Base-by-base conservation (phyloP, 2,329 filamentous ascomycete species). In the Colletotrichum shisoi region DNA sequence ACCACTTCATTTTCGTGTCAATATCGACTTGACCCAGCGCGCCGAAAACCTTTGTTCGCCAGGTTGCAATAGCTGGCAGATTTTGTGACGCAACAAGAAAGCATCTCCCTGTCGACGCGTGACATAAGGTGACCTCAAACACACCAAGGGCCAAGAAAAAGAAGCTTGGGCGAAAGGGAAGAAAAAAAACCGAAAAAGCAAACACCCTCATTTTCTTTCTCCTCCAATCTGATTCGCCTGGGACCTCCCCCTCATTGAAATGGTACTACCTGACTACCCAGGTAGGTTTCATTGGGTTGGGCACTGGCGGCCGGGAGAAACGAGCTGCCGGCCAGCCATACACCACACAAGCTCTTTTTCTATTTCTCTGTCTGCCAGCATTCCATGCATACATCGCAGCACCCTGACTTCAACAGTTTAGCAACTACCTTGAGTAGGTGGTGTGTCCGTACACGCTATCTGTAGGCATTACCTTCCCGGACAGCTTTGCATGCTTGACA, bases 81-180 rank as follows among this genome's bases (percentile, higher is more conserved):
- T 48, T 64, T 37, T 31, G 49, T 37, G 61, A 39, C 37, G 40
- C 54, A 59, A 59, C 42, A 59, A 67, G 64, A 64, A 67, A 64
- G 53, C 64, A 64, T 67, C 37, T 64, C 64, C 61, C 64, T 67
- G 64, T 31, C 48, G 61, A 34, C 31, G 48, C 48, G 48, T 24
- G 42, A 59, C 44, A 48, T 56, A 51, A 49, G 11, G 61, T 49
- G 34, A 24, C 48, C 24, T 54, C 53, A 54, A 56, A 51, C 63
- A 46, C 39, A 24, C 39, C 13, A 57, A 57, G 59, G 11, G 27
- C 19, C 45, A 12, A 37, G 42, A 40, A 40, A 45, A 51, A 52
- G 34, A 59, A 64, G 54, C 54, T 59, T 24, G 37, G 53, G 34
- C 52, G 31, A 34, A 34, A 31, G 27, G 31, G 8, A 2, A 2